Evolutionary conservation across 2,329 filamentous ascomycete genomes (phyloP).

Genomic region (Colletotrichum lini): DNA sequence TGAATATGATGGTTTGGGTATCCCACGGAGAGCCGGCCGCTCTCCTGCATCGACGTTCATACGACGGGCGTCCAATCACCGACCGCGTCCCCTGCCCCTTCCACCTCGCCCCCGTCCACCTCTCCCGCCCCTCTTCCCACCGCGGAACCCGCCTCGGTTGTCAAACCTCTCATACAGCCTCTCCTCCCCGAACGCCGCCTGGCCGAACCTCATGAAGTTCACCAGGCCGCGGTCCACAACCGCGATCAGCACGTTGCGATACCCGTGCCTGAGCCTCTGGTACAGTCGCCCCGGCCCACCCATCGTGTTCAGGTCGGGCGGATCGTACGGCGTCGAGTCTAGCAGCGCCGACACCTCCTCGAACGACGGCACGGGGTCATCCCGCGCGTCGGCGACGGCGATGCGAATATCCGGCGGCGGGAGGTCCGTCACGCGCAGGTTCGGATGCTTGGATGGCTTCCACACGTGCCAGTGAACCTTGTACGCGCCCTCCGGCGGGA

Average conservation of each 20-base stretch:
- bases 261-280: slow-evolving; percentile 85
- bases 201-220: slow-evolving; percentile 86
- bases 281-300: slow-evolving; percentile 72
- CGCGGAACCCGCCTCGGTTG: slow-evolving; percentile 53
- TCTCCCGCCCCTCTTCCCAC: slow-evolving; percentile 56
- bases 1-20: slow-evolving; percentile 24
- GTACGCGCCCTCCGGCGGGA: slow-evolving; percentile 68
- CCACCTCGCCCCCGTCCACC: slow-evolving; percentile 60
- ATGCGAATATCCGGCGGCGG: slow-evolving; percentile 87
- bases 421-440: slow-evolving; percentile 85
- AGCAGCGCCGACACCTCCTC: slow-evolving; percentile 80
- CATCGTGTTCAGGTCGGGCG: slow-evolving; percentile 59
- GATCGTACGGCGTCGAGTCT: slow-evolving; percentile 79
- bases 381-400: slow-evolving; percentile 83
- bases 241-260: slow-evolving; percentile 86
- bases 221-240: slow-evolving; percentile 92
- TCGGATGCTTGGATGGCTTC: slow-evolving; percentile 73
- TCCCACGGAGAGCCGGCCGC: background rate
- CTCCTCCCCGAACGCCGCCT: slow-evolving; percentile 85
- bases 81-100: slow-evolving; percentile 51
- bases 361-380: slow-evolving; percentile 79
- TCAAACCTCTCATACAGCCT: slow-evolving; percentile 75
- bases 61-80: slow-evolving; percentile 22
- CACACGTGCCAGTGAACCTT: slow-evolving; percentile 85
- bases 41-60: background rate